phyloP scores from a whole-genome alignment of 257 asterid species.

The Solanum corneliomulleri region DNA sequence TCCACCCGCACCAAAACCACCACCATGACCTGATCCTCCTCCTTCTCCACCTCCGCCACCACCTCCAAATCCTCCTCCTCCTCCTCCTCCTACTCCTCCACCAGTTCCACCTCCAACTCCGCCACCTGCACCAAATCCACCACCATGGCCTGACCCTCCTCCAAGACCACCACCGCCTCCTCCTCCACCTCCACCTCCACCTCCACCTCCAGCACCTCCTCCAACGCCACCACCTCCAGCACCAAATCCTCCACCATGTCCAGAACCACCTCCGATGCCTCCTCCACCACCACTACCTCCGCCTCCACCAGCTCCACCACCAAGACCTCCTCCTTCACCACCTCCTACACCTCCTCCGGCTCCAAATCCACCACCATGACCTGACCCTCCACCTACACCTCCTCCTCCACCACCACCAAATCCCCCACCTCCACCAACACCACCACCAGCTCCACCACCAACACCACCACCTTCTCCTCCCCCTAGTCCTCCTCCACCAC shows the following conservation, averaged over 20 bases:
- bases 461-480: neutral
- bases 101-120: slow-evolving; percentile 18
- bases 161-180: slow-evolving; percentile 14
- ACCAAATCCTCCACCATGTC: slow-evolving; percentile 6
- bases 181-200: neutral
- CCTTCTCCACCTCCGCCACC: slow-evolving; percentile 14
- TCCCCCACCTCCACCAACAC: slow-evolving; percentile 5
- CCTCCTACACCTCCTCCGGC: neutral
- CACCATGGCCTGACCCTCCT: slow-evolving; percentile 18
- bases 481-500: neutral
- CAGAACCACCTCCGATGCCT: slow-evolving; percentile 4
- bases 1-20: slow-evolving; percentile 9
- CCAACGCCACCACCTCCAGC: slow-evolving; percentile 15
- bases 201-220: slow-evolving; percentile 11
- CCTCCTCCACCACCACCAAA: slow-evolving; percentile 3
- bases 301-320: neutral
- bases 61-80: slow-evolving; percentile 8
- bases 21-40: slow-evolving; percentile 12
- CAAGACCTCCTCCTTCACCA: neutral
- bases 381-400: slow-evolving; percentile 1
- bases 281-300: slow-evolving; percentile 6
- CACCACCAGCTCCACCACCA: slow-evolving; percentile 3
- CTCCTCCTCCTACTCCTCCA: slow-evolving; percentile 10
- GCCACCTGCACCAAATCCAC: slow-evolving; percentile 14
- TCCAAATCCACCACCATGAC: slow-evolving; percentile 3